Base-by-base conservation (phyloP, 768 basidiomycete species). In the Pulveroboletus sp. region DNA sequence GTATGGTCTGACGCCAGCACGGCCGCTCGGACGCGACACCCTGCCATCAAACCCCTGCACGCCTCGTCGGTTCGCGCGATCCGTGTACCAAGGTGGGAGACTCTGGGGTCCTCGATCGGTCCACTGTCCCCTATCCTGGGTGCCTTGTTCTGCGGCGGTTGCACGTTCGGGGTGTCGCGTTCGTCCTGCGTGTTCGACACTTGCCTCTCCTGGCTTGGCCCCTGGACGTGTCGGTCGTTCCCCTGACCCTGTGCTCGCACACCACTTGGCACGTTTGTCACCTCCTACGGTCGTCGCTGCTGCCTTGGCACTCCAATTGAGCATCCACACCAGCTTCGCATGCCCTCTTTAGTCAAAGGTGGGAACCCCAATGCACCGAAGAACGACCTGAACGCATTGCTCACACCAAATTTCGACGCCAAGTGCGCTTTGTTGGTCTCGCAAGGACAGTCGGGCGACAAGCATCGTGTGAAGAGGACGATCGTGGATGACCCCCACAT, bases 371-470 rank as follows among this genome's bases (percentile, higher is more conserved):
- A n/a, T n/a, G n/a, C n/a, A n/a, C n/a, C n/a, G 42, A n/a, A 24
- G 17, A 1, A 5, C 17, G 37, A 36, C 22, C n/a, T 29, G 30
- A 16, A 11, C 17, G 32, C 11, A n/a, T 13, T 44, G 12, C 13
- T 36, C 14, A 2, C 12, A 5, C 12, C 19, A 5, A 36, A 3
- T 6, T 49, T 37, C 36, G 31, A 22, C 9, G 24, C 19, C 11
- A 13, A 13, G 13, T 23, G 35, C 14, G 42, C 16, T 23, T 8
- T 35, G 45, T 51, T 49, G 3, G 38, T 48, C 22, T 53, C 59
- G 7, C 58, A 57, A 30, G 46, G 58, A 48, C 55, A 51, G 24
- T 53, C 55, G 16, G 32, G 27, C 6, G 44, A 41, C 41, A 60
- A 23, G 32, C 58, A 60, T 6, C 26, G 54, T 19, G 23, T 43